Evolutionary conservation across 1,284 basidiomycete genomes (phyloP), one percentile per base, ranked within the genome.

Genomic region (Takashimella tepidaria): DNA sequence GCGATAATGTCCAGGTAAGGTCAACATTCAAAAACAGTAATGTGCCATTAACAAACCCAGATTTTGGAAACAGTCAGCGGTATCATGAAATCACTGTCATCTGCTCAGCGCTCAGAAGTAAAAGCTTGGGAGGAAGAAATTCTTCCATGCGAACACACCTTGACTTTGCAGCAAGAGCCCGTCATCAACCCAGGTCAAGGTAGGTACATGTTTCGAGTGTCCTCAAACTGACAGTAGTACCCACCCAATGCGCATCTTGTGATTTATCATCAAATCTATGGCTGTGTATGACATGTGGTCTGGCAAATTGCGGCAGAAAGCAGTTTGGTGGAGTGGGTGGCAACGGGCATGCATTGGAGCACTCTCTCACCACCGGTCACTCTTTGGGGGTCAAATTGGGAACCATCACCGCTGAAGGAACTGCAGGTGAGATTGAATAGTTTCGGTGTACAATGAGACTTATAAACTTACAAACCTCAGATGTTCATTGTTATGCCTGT

Each of bases 91-190:
- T 85, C 91, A 1, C 79, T 92, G 63, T 91, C 91, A 0, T 95
- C 92, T 0, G 87, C 90, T 0, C 88, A 92, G 50, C 88, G 92
- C 68, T 89, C 86, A 1, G 92, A 98, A 69, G 89, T 99, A 54
- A 88, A 97, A 74, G 89, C 93, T 1, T 99, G 96, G 95, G 91
- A 96, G 69, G 92, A 98, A 74, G 95, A 98, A 69, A 87, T 97
- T 26, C 68, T 80, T 0, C 76, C 89, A 3, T 98, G 95, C 78
- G 85, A 90, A 67, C 95, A 98, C 67, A 89, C 91, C 0, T 77
- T 88, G 8, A 83, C 83, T 12, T 79, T 98, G 0, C 78, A 88
- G 49, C 93, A 92, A 69, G 73, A 80, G 3, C 78, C 69, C 2
- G 58, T 69, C 19, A 69, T 72, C 26, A 51, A 53, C 0, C 61